Base-by-base conservation (phyloP, 1,284 basidiomycete genomes). In the Cryptococcus sp. region DNA sequence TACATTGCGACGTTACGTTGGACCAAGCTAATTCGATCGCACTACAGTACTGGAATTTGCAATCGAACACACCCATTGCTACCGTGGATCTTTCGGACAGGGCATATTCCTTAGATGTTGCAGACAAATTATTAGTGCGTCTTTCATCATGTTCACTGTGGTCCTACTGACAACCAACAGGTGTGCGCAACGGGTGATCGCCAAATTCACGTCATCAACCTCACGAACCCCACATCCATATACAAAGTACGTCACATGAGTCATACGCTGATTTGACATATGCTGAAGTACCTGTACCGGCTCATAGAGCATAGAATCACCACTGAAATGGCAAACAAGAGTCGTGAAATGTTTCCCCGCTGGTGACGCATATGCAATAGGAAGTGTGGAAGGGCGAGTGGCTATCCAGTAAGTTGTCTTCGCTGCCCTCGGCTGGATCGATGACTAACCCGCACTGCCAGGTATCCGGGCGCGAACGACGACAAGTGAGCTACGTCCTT, bases 271-370 rank as follows among this genome's bases (percentile, higher is more conserved):
- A 29, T 15, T 10, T 10, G 2, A 34, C 29, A 10, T 34, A 34
- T 34, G 29, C 29, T 34, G 8, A 34, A 5, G 2, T 34, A 13
- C 29, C 8, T 34, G 5, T 34, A 34, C 29, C 8, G 29, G 5
- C 29, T 34, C 62, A 39, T 61, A 92, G 89, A 86, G 84, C 15
- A 85, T 91, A 68, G 80, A 83, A 37, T 93, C 91, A 1, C 91
- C 93, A 3, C 79, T 97, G 63, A 94, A 95, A 76, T 93, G 90
- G 89, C 95, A 98, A 79, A 97, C 95, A 3, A 86, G 95, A 45
- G 87, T 89, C 3, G 85, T 96, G 5, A 84, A 88, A 3, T 95
- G 91, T 75, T 94, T 96, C 79, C 89, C 89, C 13, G 83, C 83
- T 0, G 86, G 81, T 22, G 87, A 86, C 61, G 91, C 92, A 0